Percentiles rank a stretch among this genome's conserved stretches.
Conservation (phyloP, 345 rosid genomes). For the Eucalyptus leucophloia region DNA sequence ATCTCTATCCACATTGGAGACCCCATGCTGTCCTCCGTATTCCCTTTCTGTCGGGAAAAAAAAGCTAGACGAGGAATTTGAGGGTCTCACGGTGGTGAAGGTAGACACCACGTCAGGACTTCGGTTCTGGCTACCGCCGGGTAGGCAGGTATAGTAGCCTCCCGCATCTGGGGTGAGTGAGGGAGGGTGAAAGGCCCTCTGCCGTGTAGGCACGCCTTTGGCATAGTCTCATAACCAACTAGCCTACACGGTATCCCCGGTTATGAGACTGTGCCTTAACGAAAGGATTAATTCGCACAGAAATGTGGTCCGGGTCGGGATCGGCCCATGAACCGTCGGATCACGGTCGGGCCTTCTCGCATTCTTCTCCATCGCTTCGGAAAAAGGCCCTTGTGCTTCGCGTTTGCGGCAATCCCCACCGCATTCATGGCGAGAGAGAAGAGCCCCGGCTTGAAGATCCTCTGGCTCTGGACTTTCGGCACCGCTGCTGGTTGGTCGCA, state of each 20-base stretch:
- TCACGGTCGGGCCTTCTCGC: not conserved
- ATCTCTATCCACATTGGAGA: not conserved
- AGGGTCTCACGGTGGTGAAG: too few relatives aligned
- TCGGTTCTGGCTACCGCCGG: too few relatives aligned
- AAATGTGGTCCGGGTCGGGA: not conserved
- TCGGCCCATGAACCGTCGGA: not conserved
- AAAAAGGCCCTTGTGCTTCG: not conserved
- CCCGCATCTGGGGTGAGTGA: too few relatives aligned
- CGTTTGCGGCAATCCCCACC: not conserved
- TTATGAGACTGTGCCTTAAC: not conserved
- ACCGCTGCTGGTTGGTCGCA: constrained; percentile 50
- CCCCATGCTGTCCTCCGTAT: too few relatives aligned
- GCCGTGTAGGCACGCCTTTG: too few relatives aligned
- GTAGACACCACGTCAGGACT: too few relatives aligned
- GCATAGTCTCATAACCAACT: too few relatives aligned
- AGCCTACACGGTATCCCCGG: too few relatives aligned
- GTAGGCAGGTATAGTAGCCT: too few relatives aligned
- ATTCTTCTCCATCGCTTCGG: not conserved
- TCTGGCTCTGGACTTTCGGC: constrained; percentile 81
- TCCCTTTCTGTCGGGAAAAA: too few relatives aligned
- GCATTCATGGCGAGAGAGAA: constrained; percentile 44
- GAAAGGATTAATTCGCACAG: not conserved
- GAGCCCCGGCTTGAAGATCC: constrained; percentile 73
- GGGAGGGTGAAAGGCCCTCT: too few relatives aligned
- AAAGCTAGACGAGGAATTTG: too few relatives aligned